Conservation (phyloP, 2,329 filamentous ascomycete genomes). For the Fusarium fujikuroi region DNA sequence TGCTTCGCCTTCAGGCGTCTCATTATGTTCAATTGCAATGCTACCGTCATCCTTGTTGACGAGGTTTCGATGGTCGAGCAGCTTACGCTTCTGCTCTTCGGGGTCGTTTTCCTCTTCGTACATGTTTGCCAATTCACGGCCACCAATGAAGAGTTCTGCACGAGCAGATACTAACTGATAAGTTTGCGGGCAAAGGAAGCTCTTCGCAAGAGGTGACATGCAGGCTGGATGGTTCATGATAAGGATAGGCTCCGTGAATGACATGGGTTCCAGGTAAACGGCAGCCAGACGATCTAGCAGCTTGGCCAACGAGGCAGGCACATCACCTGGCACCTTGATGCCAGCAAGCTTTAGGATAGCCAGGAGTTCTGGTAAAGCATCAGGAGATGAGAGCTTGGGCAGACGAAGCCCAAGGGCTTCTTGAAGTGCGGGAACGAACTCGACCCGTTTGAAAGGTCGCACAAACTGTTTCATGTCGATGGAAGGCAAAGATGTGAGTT, state of each 20-base stretch:
- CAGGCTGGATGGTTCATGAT: constrained; percentile 90
- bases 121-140: constrained; percentile 90
- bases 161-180: constrained; percentile 81
- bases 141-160: constrained; percentile 84
- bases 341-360: constrained; percentile 65
- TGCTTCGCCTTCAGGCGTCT: constrained; percentile 9
- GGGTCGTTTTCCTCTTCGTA: constrained; percentile 99
- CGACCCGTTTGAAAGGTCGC: constrained; percentile 72
- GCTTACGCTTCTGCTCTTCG: constrained; percentile 84
- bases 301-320: constrained; percentile 67
- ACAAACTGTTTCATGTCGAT: constrained; percentile 61
- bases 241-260: constrained; percentile 75
- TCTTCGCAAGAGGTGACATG: constrained; percentile 92
- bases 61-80: constrained; percentile 65
- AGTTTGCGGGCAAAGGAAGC: constrained; percentile 75
- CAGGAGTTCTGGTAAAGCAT: constrained; percentile 69
- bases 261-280: constrained; percentile 81
- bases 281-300: constrained; percentile 85
- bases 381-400: constrained; percentile 67
- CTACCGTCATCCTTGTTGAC: constrained; percentile 50
- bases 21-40: constrained; percentile 44
- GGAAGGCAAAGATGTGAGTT: constrained; percentile 58
- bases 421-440: constrained; percentile 86
- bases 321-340: constrained; percentile 72
- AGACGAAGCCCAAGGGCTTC: constrained; percentile 70